A percentile compares a stretch with the other conserved stretches of the same genome.
phyloP scores from a whole-genome alignment of 1,284 basidiomycete genomes.

The Pterulicium gracile region DNA sequence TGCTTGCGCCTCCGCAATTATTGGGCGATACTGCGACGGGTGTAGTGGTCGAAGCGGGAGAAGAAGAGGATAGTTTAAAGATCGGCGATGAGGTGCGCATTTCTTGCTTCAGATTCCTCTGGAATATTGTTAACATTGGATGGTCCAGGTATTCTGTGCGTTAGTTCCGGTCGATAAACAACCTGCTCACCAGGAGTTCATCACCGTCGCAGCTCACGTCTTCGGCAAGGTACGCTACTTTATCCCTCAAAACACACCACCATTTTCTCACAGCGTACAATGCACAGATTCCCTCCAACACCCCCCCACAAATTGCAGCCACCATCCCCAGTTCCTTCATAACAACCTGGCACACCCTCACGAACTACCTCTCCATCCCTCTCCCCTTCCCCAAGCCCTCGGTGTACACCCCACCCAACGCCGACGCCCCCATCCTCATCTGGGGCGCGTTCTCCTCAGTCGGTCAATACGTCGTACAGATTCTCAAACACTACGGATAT shows the following conservation, averaged over 20 bases:
- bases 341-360: neutral
- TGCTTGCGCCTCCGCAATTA: neutral
- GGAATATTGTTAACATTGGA: neutral
- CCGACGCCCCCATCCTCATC: neutral
- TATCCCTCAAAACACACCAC: neutral
- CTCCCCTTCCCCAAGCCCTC: neutral
- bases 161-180: neutral
- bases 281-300: neutral
- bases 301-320: neutral
- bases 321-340: neutral
- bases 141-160: neutral
- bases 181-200: neutral
- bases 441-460: neutral
- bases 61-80: neutral
- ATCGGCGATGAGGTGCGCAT: neutral
- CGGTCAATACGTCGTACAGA: neutral
- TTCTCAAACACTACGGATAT: neutral
- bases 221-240: neutral
- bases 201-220: neutral
- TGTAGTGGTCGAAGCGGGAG: neutral
- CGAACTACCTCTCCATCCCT: neutral
- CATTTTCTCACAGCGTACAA: neutral
- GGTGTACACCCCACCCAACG: neutral
- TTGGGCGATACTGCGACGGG: neutral
- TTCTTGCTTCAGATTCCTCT: neutral